Percentiles rank a stretch among this genome's conserved stretches.
Conservation (phyloP, 495 filamentous ascomycete species). For the Penicillium atrosanguineum region DNA sequence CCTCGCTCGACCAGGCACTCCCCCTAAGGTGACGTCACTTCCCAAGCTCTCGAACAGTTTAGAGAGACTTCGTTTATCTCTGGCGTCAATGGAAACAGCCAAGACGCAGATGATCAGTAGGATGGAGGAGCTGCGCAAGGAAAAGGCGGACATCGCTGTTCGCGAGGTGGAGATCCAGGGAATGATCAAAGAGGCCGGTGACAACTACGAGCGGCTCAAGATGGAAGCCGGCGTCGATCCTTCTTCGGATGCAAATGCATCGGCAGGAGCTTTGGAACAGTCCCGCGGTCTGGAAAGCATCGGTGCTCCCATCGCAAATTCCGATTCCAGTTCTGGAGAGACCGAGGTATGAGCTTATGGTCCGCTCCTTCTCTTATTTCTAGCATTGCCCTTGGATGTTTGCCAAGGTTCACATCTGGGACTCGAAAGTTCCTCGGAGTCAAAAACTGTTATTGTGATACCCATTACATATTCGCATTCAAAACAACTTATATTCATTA, state of each 20-base stretch:
- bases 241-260: constrained; percentile 23
- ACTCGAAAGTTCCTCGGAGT: constrained; percentile 2
- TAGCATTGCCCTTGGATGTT: background rate
- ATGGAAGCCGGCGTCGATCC: constrained; percentile 48
- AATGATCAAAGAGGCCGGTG: constrained; percentile 77
- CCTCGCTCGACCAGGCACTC: constrained; percentile 49
- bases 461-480: constrained; percentile 20
- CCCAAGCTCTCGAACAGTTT: constrained; percentile 51
- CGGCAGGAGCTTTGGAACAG: constrained; percentile 30
- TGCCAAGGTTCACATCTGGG: background rate
- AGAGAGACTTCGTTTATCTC: constrained; percentile 46
- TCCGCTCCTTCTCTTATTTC: background rate
- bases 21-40: constrained; percentile 57
- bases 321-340: constrained; percentile 28
- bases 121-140: constrained; percentile 60
- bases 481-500: constrained; percentile 8
- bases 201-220: constrained; percentile 66
- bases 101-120: constrained; percentile 52
- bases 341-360: constrained; percentile 13
- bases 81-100: constrained; percentile 55
- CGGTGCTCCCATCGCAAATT: constrained; percentile 31
- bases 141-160: constrained; percentile 66
- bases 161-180: constrained; percentile 80
- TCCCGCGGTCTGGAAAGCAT: constrained; percentile 44
- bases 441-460: constrained; percentile 22